Evolutionary conservation across 768 basidiomycete species (phyloP).

Genomic region (Lactarius hatsudake): DNA sequence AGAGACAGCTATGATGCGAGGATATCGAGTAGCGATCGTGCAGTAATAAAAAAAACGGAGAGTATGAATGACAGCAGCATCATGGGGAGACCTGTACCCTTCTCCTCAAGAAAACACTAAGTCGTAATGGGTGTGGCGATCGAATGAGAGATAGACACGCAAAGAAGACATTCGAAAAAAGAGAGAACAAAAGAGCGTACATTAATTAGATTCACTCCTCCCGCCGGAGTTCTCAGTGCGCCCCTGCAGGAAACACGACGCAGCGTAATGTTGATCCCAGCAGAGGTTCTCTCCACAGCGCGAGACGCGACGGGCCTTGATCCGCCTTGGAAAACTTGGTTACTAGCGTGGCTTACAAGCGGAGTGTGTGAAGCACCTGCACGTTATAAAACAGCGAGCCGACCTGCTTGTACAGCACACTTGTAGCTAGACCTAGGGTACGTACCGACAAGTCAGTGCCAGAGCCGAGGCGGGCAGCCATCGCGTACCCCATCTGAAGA

Average conservation of each 20-base stretch:
- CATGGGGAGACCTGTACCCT: too few species aligned
- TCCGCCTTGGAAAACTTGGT: conserved; percentile 38
- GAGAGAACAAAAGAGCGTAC: not conserved
- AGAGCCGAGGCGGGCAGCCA: not conserved
- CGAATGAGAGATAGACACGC: too few species aligned
- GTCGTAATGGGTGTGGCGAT: too few species aligned
- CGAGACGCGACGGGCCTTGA: conserved; percentile 29
- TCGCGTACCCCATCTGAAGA: conserved; percentile 33
- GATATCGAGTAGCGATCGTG: too few species aligned
- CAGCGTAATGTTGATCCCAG: conserved; percentile 29
- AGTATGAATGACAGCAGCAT: too few species aligned
- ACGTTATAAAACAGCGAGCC: conserved; percentile 31
- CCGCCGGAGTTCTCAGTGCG: conserved; percentile 29
- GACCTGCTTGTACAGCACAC: conserved; percentile 33
- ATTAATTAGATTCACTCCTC: not conserved
- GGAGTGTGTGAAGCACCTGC: conserved; percentile 31
- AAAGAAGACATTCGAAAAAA: too few species aligned
- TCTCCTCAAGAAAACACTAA: too few species aligned
- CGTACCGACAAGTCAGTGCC: not conserved
- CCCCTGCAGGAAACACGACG: conserved; percentile 33
- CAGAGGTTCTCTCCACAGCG: conserved; percentile 28
- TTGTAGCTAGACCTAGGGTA: conserved; percentile 24
- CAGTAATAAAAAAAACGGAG: too few species aligned
- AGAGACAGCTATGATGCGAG: too few species aligned
- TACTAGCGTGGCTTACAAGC: conserved; percentile 38